Evolutionary conservation across 164 flowering plant genomes (phyloP), one percentile per base, ranked within the genome.

Genomic region (Amborella trichopoda): DNA sequence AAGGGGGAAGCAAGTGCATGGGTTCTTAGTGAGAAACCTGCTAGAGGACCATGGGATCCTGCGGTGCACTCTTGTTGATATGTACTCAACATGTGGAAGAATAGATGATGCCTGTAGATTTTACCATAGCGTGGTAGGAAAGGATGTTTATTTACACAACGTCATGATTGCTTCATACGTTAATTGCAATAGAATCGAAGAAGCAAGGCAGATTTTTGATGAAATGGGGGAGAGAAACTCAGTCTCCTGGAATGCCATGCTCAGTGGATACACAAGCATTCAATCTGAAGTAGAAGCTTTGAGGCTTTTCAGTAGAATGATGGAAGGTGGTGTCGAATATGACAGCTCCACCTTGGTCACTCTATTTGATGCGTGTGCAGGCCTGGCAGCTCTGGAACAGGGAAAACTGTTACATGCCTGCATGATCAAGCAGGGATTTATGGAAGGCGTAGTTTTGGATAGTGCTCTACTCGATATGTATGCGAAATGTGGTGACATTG

Each of bases 381-480:
- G 28, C 38, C 21, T 45, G 27, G 40, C 56, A 26, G 60, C 51
- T 20, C 49, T 51, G 34, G 37, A 25, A 23, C 46, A 56, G 17
- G 61, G 61, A n/a, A 28, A 50, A 36, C 43, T 44, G 26, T 13
- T 61, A 11, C 65, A 61, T 24, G 46, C 46, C 27, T 59, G 33
- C 49, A 26, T 27, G 5, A 28, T 61, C 11, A 50, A 51, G 28
- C 46, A 44, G 19, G 55, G 61, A 20, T 49, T 14, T 33, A 11
- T 16, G 16, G 8, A 28, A 14, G 44, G 26, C 44, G 40, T 50
- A 21, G 46, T 60, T 43, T 24, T 55, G n/a, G 51, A 61, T 21
- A 62, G 58, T 36, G 39, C 62, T 8, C 33, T 56, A 30, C 54
- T 62, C 19, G 50, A 53, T 17, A 57, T 62, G 62, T 62, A 52